Base-by-base conservation (phyloP, 805 yeast genomes). In the Torulaspora microellipsoides region DNA sequence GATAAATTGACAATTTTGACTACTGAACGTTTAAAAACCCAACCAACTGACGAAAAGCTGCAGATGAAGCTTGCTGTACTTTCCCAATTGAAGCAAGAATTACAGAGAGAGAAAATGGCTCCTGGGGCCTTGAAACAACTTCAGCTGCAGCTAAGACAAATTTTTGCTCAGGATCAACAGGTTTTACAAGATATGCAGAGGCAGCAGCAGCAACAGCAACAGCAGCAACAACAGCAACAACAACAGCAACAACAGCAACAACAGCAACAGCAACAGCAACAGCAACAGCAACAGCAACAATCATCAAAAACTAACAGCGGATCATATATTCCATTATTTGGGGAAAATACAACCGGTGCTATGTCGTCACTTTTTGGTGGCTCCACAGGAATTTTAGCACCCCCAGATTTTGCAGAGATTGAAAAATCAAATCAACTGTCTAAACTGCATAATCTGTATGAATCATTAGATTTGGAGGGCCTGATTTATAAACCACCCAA, bases 61-160 rank as follows among this genome's bases (percentile, higher is more conserved):
- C 48, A 52, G 12, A 53, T 57, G 35, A 65, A 68, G 54, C 47
- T 66, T 25, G 51, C 58, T n/a, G 61, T 69, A 2, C 57, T 68
- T 32, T 49, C 58, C 25, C 69, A 67, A 51, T 49, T 70, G 44
- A 67, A 63, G 48, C 49, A 48, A 29, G 69, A 65, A 33, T 45
- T 70, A 10, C 64, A 62, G 39, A 56, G 60, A 25, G 67, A 67
- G 36, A 55, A 59, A 30, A 38, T 67, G 45, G 53, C 71, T 1
- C 50, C 53, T 6, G 55, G 58, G 9, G 61, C 65, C 1, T 53
- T 70, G 31, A 53, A 49, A 27, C 64, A 53, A 31, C 67, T 61
- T 53, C 73, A 67, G 70, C 65, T 49, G 53, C 72, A 68, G 48
- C 52, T 70, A 27, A 65, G 64, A 56, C 69, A 54, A 56, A 62